Evolutionary conservation across 208 protist genomes (phyloP).

Genomic region (Wallacemonas rigidus): DNA sequence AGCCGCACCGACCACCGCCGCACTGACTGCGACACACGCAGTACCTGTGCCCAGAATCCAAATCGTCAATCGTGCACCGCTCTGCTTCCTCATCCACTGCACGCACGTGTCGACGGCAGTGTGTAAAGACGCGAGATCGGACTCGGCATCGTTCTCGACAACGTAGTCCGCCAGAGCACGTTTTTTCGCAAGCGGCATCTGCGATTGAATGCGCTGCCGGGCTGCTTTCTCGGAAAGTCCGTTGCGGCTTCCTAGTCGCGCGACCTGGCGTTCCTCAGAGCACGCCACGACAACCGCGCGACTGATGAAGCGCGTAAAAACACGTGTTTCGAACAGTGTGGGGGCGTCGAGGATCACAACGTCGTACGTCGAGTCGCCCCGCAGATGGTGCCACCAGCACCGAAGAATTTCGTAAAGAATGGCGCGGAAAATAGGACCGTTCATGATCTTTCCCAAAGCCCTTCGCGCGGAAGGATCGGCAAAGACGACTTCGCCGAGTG

Average conservation of each 20-base stretch:
- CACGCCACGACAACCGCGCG: slow-evolving; percentile 66
- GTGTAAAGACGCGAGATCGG: slow-evolving; percentile 35
- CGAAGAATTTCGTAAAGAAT: slow-evolving; percentile 56
- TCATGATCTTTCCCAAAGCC: slow-evolving; percentile 76
- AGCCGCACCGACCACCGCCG: slow-evolving; percentile 10
- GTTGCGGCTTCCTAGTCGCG: slow-evolving; percentile 62
- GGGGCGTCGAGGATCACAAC: slow-evolving; percentile 89
- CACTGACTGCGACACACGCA: slow-evolving; percentile 17
- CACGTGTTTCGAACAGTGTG: slow-evolving; percentile 84
- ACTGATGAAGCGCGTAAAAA: slow-evolving; percentile 79
- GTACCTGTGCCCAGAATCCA: slow-evolving; percentile 29
- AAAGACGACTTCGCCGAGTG: slow-evolving; percentile 81
- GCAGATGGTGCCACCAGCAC: slow-evolving; percentile 61
- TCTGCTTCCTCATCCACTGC: slow-evolving; percentile 68
- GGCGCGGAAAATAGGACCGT: slow-evolving; percentile 70
- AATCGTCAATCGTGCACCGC: slow-evolving; percentile 31
- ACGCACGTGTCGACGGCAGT: slow-evolving; percentile 39
- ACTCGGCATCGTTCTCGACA: slow-evolving; percentile 66
- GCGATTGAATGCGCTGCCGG: slow-evolving; percentile 58
- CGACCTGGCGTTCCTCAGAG: slow-evolving; percentile 59
- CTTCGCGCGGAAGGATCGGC: slow-evolving; percentile 50
- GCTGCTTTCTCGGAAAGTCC: slow-evolving; percentile 47
- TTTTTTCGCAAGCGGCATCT: slow-evolving; percentile 83
- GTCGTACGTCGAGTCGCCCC: slow-evolving; percentile 13
- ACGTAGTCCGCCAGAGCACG: slow-evolving; percentile 64